These are phyloP conservation scores for Wickerhamomyces bovis DNA, from an alignment of 805 yeast species.

Conservation along the genomic window DNA sequence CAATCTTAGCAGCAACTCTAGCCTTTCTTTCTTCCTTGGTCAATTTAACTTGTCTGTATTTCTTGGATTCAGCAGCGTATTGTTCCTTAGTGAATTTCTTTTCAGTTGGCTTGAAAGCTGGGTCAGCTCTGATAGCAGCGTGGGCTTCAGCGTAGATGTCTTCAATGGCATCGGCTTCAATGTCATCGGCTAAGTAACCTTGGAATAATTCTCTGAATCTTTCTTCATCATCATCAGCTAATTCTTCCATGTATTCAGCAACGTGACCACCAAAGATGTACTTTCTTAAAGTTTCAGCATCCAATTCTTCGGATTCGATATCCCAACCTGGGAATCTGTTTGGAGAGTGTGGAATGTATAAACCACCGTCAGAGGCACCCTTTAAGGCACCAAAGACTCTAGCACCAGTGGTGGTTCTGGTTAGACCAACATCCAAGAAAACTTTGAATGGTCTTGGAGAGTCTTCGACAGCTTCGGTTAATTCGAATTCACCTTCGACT, in stretches of 20 bases:
- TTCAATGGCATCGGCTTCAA: slow-evolving; percentile 95
- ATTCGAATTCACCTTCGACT: slow-evolving; percentile 97
- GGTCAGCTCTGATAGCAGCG: slow-evolving; percentile 94
- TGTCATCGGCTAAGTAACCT: slow-evolving; percentile 93
- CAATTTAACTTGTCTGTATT: slow-evolving; percentile 83
- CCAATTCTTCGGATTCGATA: slow-evolving; percentile 96
- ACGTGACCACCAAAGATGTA: slow-evolving; percentile 99
- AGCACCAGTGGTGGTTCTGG: slow-evolving; percentile 99
- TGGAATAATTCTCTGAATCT: slow-evolving; percentile 95
- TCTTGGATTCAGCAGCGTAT: slow-evolving; percentile 94
- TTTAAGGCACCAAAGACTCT: slow-evolving; percentile 98
- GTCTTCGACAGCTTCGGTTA: slow-evolving; percentile 98
- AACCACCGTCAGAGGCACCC: slow-evolving; percentile 99
- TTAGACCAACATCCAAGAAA: slow-evolving; percentile 97
- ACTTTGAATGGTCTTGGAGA: slow-evolving; percentile 99
- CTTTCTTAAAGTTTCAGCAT: slow-evolving; percentile 94
- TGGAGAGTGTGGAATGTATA: slow-evolving; percentile 98
- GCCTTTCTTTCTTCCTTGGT: slow-evolving; percentile 89
- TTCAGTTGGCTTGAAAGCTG: slow-evolving; percentile 81
- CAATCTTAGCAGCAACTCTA: slow-evolving; percentile 88
- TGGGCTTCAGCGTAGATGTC: slow-evolving; percentile 94
- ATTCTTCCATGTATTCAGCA: slow-evolving; percentile 99
- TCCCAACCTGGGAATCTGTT: slow-evolving; percentile 99
- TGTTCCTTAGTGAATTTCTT: slow-evolving; percentile 95
- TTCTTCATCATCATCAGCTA: slow-evolving; percentile 99